A percentile compares a stretch with the other conserved stretches of the same genome.
Evolutionary conservation across 148 eudicot genomes (phyloP).

Genomic region (Nyssa sinensis): DNA sequence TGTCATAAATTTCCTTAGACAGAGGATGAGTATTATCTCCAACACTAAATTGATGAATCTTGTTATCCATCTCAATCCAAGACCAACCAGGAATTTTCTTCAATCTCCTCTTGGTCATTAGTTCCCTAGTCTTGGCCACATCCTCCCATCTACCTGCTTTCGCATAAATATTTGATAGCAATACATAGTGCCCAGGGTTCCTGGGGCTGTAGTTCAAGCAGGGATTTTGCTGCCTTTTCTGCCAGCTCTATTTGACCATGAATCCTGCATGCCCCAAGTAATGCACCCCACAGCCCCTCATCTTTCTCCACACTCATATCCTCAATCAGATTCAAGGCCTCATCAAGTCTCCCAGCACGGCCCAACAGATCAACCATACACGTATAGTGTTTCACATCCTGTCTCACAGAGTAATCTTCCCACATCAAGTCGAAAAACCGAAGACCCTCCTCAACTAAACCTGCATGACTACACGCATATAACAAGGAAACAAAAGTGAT

Average conservation of each 20-base stretch:
- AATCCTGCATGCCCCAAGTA: constrained; percentile 28
- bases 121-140: constrained; percentile 24
- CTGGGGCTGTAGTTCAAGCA: constrained; percentile 27
- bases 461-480: constrained; percentile 32
- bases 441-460: constrained; percentile 25
- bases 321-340: constrained; percentile 21
- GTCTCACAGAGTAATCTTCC: constrained; percentile 14
- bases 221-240: constrained; percentile 28
- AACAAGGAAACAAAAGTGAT: constrained; percentile 22
- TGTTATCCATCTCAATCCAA: constrained; percentile 28
- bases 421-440: constrained; percentile 13
- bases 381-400: constrained; percentile 27
- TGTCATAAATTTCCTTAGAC: constrained; percentile 24
- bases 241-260: constrained; percentile 20
- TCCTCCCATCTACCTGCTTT: constrained; percentile 30
- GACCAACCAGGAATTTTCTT: constrained; percentile 31
- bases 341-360: constrained; percentile 25
- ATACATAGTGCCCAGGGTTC: constrained; percentile 29
- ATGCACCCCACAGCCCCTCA: constrained; percentile 28
- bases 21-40: constrained; percentile 23
- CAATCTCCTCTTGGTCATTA: constrained; percentile 25
- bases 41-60: constrained; percentile 25
- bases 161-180: constrained; percentile 35
- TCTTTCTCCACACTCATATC: constrained; percentile 14
- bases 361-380: constrained; percentile 32